These are phyloP conservation scores for Macadamia integrifolia DNA, from an alignment of 164 flowering plant species.

Conservation along the genomic window DNA sequence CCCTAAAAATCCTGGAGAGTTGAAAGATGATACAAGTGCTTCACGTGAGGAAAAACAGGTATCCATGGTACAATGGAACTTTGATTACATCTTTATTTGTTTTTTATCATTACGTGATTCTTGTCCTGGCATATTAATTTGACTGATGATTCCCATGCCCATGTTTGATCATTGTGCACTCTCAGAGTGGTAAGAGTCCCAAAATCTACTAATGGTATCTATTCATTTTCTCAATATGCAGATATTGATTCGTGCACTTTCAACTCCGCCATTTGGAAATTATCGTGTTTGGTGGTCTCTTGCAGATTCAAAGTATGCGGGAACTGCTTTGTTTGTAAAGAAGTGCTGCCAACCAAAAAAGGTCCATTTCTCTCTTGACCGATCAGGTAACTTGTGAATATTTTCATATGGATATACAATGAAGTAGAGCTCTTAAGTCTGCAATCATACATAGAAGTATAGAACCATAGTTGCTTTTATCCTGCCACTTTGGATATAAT, in stretches of 20 bases:
- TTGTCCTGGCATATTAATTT: not conserved
- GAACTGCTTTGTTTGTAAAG: constrained; percentile 83
- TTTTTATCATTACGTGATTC: not conserved
- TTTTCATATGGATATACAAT: not conserved
- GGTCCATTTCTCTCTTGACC: constrained; percentile 72
- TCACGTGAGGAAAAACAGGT: constrained; percentile 90
- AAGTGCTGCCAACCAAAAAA: constrained; percentile 69
- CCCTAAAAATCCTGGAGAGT: constrained; percentile 67
- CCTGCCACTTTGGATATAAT: not conserved
- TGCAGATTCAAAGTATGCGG: constrained; percentile 90
- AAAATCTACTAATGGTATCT: not conserved
- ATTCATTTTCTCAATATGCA: constrained; percentile 29
- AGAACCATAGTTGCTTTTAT: not conserved
- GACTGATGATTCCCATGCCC: not conserved
- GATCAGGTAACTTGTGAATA: constrained; percentile 39
- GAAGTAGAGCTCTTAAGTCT: too few relatives aligned
- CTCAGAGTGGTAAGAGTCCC: not conserved
- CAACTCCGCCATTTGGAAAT: constrained; percentile 71
- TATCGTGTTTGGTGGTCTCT: constrained; percentile 97
- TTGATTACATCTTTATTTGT: not conserved
- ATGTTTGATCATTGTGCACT: not conserved
- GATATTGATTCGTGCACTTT: constrained; percentile 82
- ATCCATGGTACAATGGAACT: not conserved
- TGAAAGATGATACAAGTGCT: constrained; percentile 84
- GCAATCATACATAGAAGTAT: too few relatives aligned